Evolutionary conservation across 2,329 filamentous ascomycete genomes (phyloP), one percentile per base, ranked within the genome.

Genomic region (Stagonosporopsis tanaceti): DNA sequence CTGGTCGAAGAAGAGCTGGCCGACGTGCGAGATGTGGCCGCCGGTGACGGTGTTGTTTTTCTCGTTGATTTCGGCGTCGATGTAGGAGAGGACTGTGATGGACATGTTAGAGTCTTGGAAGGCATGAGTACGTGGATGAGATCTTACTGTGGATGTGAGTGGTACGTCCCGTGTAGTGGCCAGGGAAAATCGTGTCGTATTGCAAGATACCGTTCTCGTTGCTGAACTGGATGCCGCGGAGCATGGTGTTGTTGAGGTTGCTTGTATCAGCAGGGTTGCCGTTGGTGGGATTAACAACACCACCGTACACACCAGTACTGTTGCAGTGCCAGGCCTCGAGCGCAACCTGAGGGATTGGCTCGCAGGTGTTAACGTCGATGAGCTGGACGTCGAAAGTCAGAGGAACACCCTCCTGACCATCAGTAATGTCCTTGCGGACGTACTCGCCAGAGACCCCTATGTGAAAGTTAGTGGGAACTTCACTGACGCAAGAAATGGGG

Each of bases 1-100:
- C 69, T 88, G 82, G 72, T 89, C 85, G 56, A 86, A 88, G 80
- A 86, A 89, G 34, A 86, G 62, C 68, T 89, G 87, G 22, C 86
- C 86, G 46, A 89, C 80, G 75, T 89, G 85, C 12, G 82, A 80
- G 51, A 83, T 78, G 50, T 74, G 76, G 9, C 78, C 77, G 59
- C 78, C 81, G 25, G 74, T 73, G 54, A 84, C 77, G 53, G 83
- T 82, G 41, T 80, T 81, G 66, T 81, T 84, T 30, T 41, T 30
- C 27, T 75, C 57, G 40, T 53, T 58, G 5, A 78, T 45, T 46
- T 71, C 75, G 17, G 56, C 60, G 59, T 72, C 70, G 54, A 70
- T 62, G 45, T 76, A 72, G 5, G 76, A 61, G 30, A 70, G 45
- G 7, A 70, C 61, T 69, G 77, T 76, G 47, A n/a, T 3, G 7